Evolutionary conservation across 495 filamentous ascomycete genomes (phyloP).

Genomic region (Clavariopsis aquatica): DNA sequence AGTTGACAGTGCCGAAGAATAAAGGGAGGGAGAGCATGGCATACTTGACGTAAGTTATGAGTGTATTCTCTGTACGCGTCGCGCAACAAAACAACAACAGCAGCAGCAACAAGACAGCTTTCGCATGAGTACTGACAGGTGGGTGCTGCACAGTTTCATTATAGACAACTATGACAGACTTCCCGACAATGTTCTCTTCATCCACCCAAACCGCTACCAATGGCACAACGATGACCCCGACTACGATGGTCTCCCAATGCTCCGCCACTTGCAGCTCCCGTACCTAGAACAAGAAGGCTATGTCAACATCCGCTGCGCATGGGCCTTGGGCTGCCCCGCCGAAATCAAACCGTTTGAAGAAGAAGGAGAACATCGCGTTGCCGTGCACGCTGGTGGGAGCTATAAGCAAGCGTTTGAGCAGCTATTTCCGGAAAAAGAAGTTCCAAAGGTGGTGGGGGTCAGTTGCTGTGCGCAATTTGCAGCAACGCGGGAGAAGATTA

Average conservation of each 20-base stretch:
- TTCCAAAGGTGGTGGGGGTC: slow-evolving; percentile 48
- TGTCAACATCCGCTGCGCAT: slow-evolving; percentile 66
- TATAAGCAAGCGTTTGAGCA: slow-evolving; percentile 58
- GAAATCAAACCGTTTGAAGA: slow-evolving; percentile 58
- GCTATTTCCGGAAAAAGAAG: slow-evolving; percentile 51
- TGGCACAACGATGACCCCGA: slow-evolving; percentile 42
- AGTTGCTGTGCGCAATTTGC: slow-evolving; percentile 57
- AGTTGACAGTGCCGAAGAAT: slow-evolving; percentile 33
- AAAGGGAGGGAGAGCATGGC: slow-evolving; percentile 39
- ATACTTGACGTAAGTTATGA: slow-evolving; percentile 34
- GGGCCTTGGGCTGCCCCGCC: slow-evolving; percentile 61
- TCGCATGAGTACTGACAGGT: slow-evolving; percentile 3
- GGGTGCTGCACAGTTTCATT: slow-evolving; percentile 25
- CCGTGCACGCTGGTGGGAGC: slow-evolving; percentile 51
- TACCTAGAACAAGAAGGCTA: slow-evolving; percentile 61
- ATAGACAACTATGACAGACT: slow-evolving; percentile 39
- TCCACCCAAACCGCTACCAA: slow-evolving; percentile 36
- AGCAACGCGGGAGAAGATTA: slow-evolving; percentile 49
- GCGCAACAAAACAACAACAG: background rate
- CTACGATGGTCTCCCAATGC: slow-evolving; percentile 46
- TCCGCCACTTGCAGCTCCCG: slow-evolving; percentile 56
- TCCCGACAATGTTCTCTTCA: slow-evolving; percentile 35
- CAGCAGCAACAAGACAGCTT: too few species aligned
- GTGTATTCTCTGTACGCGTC: too few species aligned
- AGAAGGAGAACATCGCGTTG: slow-evolving; percentile 41